phyloP scores from a whole-genome alignment of 2,329 filamentous ascomycete genomes.

The Fusarium incarnatum region DNA sequence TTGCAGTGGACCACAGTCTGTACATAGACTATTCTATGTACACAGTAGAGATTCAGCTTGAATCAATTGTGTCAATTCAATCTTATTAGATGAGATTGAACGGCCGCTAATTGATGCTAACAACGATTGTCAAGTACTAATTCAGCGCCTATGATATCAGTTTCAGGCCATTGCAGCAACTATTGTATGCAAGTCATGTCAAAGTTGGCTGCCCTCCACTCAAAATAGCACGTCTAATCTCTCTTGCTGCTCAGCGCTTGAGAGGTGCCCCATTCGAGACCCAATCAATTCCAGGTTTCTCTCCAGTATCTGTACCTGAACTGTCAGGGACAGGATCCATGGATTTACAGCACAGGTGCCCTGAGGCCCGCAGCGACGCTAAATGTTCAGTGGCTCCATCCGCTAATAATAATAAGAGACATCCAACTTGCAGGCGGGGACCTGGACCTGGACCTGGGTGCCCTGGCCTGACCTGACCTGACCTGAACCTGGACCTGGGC shows the following conservation, averaged over 20 bases:
- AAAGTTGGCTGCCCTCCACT: slow-evolving; percentile 41
- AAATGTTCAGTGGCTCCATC: slow-evolving; percentile 44
- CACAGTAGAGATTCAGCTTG: not conserved
- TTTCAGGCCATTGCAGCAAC: slow-evolving; percentile 32
- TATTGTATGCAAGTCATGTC: slow-evolving; percentile 45
- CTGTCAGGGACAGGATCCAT: slow-evolving; percentile 13
- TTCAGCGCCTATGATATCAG: slow-evolving; percentile 33
- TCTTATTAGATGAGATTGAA: slow-evolving; percentile 3
- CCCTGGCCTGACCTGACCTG: slow-evolving; percentile 22
- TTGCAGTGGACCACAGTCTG: slow-evolving; percentile 1
- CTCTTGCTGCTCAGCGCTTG: slow-evolving; percentile 42
- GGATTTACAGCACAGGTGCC: slow-evolving; percentile 30
- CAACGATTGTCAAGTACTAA: slow-evolving; percentile 1
- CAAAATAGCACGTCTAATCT: slow-evolving; percentile 44
- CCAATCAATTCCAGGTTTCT: slow-evolving; percentile 42
- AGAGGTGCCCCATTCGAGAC: slow-evolving; percentile 36
- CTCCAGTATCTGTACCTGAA: slow-evolving; percentile 16
- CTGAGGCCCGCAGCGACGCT: slow-evolving; percentile 45
- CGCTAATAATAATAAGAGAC: slow-evolving; percentile 41
- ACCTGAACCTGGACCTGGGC: not conserved
- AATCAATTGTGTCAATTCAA: slow-evolving; percentile 15
- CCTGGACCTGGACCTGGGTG: slow-evolving; percentile 42
- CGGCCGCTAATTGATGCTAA: not conserved
- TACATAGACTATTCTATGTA: not conserved
- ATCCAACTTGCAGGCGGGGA: slow-evolving; percentile 23